Base-by-base conservation (phyloP, 305 asterid genomes). In the Solanum hybrid region DNA sequence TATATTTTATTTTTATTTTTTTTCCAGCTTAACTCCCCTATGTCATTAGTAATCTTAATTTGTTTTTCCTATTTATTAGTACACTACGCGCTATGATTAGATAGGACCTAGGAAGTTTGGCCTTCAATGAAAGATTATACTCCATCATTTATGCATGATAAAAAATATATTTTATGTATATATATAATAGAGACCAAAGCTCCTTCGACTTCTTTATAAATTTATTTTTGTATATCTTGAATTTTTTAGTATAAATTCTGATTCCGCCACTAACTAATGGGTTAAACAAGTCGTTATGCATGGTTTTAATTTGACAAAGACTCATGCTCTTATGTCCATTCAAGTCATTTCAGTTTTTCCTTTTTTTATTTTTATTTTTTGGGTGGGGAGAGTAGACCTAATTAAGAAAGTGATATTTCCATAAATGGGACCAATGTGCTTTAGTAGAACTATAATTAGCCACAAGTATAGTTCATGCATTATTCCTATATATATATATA, bases 241-340 rank as follows among this genome's bases (percentile, higher is more conserved):
- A 57, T 2, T 0, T 17, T 17, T 10, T 4, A 32, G 1, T 65
- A 3, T 0, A 65, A 65, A 9, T 22, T 0, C 0, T 65, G 6
- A 68, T 22, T 65, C 29, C 1, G 3, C 0, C 6, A 22, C 3
- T 3, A 0, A 1, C 5, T 7, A 4, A 1, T 1, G 17, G 2
- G 2, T 70, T 24, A 70, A 10, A 70, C 32, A 70, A 24, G 31
- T 70, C 4, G 32, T n/a, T 72, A 26, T 72, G 78, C 78, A 26
- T 77, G 41, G 26, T 22, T 1, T 4, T 0, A 8, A 78, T 9
- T 9, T 78, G 45, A 78, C 12, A 78, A 61, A 61, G 24, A 7
- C 41, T 33, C 14, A n/a, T 33, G 29, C 27, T 34, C 10, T 34
- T 79, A 79, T n/a, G 32, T 80, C 33, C 61, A n/a, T 11, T 79